Evolutionary conservation across 2,329 filamentous ascomycete genomes (phyloP).

Genomic region (Scedosporium boydii): DNA sequence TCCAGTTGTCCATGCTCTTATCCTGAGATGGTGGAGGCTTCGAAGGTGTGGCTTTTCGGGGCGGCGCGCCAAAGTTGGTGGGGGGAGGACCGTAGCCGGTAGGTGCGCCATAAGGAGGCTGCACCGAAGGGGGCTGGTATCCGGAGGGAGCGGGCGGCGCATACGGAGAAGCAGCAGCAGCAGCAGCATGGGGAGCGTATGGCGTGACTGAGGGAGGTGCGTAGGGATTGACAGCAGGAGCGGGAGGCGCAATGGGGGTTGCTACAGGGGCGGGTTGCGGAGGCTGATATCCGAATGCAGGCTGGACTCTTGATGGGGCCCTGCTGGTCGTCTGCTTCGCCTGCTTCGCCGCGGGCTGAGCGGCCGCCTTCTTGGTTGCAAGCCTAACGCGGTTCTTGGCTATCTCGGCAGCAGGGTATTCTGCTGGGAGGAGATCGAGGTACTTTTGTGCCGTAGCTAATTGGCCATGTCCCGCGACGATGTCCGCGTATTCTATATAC

Average conservation of each 20-base stretch:
- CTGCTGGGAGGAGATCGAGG: conserved; percentile 71
- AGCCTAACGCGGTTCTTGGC: conserved; percentile 77
- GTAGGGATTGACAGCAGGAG: conserved; percentile 23
- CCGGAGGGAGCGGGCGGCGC: not conserved
- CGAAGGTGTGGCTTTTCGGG: conserved; percentile 57
- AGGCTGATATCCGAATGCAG: conserved; percentile 35
- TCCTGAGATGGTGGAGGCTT: conserved; percentile 59
- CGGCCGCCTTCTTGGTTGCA: conserved; percentile 52
- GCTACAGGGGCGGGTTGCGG: conserved; percentile 25
- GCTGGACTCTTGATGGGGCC: conserved; percentile 29
- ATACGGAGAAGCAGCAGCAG: conserved; percentile 8
- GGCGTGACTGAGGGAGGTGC: conserved; percentile 18
- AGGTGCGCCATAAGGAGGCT: conserved; percentile 5
- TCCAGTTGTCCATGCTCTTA: conserved; percentile 76
- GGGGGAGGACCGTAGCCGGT: conserved; percentile 21
- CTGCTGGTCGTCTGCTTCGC: conserved; percentile 13
- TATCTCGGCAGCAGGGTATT: conserved; percentile 79
- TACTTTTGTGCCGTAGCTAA: conserved; percentile 83
- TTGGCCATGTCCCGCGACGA: conserved; percentile 83
- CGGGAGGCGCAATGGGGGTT: conserved; percentile 13
- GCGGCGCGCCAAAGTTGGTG: conserved; percentile 24
- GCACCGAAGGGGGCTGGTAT: conserved; percentile 8
- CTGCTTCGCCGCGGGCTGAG: conserved; percentile 16
- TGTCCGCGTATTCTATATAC: conserved; percentile 94
- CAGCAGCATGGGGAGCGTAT: conserved; percentile 9